Base-by-base conservation (phyloP, 106 monocot genomes). In the Alisma plantagoaquatica region DNA sequence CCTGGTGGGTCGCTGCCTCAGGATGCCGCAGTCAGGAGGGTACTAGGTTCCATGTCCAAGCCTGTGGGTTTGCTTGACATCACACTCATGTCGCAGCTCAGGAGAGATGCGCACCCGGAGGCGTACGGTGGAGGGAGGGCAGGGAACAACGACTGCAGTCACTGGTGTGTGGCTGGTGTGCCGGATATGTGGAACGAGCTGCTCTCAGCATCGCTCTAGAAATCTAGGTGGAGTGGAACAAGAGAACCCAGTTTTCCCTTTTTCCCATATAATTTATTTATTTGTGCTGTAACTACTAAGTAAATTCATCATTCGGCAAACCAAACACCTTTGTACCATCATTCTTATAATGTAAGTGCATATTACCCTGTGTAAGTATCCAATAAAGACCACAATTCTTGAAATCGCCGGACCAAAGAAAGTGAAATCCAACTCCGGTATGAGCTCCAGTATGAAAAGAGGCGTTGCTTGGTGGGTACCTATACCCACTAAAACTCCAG, bases 141-240 rank as follows among this genome's bases (percentile, higher is more conserved):
- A 0, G 78, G 78, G 45, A 73, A 66, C 16, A 74, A 66, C 15
- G 96, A 98, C 58, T 98, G 96, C 57, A 98, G 96, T 73, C 96
- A 98, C 43, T 98, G 96, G 96, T 98, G 96, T 54, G 30, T 98
- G 1, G 71, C 89, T 3, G 96, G 96, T 7, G 57, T 89, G 46
- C 96, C 96, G 0, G 96, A 98, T 67, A 81, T 84, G n/a, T 98
- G 96, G 96, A 98, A 89, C 35, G 69, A 71, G 71, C 78, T 98
- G 24, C 63, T 98, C 18, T 81, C 76, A 63, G 84, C 96, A 43
- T 67, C 73, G 35, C 35, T 38, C 14, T 23, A 60, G 79, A n/a
- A n/a, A 20, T 44, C 21, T 54, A 29, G 60, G 26, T 4, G 46
- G 56, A 11, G 20, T 42, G 3, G 29, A 16, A 51, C 25, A 38